A percentile compares a stretch with the other conserved stretches of the same genome.
These are phyloP conservation scores for Magnolia changhungtana DNA, from an alignment of 164 flowering plant genomes.

Conservation along the genomic window DNA sequence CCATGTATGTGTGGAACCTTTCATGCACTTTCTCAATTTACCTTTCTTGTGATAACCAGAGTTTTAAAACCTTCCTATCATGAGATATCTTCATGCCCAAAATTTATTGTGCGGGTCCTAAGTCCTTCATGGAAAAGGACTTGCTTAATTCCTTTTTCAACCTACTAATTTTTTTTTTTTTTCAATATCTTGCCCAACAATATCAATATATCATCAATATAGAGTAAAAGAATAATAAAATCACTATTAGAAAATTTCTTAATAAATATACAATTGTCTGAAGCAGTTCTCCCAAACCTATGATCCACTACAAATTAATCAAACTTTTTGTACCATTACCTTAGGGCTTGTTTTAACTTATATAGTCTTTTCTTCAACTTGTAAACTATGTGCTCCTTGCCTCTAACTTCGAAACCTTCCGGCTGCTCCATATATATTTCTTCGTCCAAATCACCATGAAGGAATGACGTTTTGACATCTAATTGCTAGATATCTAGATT, in stretches of 20 bases:
- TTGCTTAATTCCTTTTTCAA: background rate
- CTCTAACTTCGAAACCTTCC: background rate
- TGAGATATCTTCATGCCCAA: background rate
- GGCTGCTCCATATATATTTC: background rate
- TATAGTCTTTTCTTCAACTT: background rate
- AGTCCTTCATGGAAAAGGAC: background rate
- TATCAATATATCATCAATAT: background rate
- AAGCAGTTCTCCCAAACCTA: no score
- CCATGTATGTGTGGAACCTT: background rate
- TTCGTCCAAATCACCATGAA: background rate
- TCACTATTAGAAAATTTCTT: background rate
- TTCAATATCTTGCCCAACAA: background rate
- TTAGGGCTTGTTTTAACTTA: background rate
- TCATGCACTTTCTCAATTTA: background rate
- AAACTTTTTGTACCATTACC: background rate
- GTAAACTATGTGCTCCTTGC: background rate
- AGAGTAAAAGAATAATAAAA: background rate
- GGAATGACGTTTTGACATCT: background rate
- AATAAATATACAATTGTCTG: no score
- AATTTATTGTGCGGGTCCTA: background rate
- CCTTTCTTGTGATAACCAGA: background rate
- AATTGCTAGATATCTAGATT: background rate
- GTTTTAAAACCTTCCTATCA: background rate
- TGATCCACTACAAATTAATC: background rate
- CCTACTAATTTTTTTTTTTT: background rate